Evolutionary conservation across 2,329 filamentous ascomycete species (phyloP), one percentile per base, ranked within the genome.

Genomic region (Colletotrichum scovillei): DNA sequence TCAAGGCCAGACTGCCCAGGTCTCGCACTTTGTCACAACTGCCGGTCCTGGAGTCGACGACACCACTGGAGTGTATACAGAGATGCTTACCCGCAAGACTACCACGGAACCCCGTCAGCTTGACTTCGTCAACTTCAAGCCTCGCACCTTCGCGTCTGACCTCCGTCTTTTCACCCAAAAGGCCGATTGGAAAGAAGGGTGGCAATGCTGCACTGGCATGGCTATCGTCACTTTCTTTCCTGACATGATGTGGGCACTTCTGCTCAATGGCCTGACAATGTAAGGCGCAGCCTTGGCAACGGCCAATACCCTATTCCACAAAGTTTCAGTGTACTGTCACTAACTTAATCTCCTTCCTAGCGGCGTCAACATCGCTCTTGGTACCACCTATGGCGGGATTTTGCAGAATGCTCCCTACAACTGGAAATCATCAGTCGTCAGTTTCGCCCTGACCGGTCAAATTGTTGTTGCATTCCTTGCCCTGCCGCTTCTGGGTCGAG

Each of bases 291-390:
- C 19, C 42, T 22, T 6, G 55, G 59, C 57, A 1, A 46, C 6
- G 16, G 28, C 59, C 30, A 26, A 12, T 5, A 4, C 3, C 26
- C 19, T 16, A 46, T 9, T n/a, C 24, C 38, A 28, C 22, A 62
- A 74, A 66, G 55, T 63, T 67, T 59, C 67, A 59, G 63, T 62
- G 46, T 69, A 52, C 67, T 64, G 30, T 56, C 69, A 55, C 70
- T 63, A 66, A 74, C 64, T 82, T 83, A 0, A 74, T 83, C 5
- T 82, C 80, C 1, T 77, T 84, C 9, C 12, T 19, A 70, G 67
- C 3, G 84, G 84, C 1, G 79, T 82, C 60, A 85, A 85, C 70
- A 81, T 86, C 26, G 83, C 82, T n/a, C 81, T 86, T 22, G 81
- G 81, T 7, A 84, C 83, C 1, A 85, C 83, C 0, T 86, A 85